Evolutionary conservation across 208 protist genomes (phyloP).

Genomic region (Trypanosoma cruzi): DNA sequence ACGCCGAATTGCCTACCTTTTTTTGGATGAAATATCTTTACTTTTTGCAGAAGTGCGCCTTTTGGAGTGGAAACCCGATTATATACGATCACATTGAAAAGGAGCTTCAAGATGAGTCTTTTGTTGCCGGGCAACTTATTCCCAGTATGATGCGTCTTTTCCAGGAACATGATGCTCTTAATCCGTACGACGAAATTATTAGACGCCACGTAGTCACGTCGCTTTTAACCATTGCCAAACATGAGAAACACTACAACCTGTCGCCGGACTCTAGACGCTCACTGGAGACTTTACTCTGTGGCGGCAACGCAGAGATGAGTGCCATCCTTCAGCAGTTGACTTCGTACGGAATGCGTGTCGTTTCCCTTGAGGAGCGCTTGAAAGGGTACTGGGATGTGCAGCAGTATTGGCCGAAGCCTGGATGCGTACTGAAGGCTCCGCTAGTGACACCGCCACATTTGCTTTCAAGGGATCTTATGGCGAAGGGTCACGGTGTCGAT

Average conservation of each 20-base stretch:
- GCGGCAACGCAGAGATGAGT: slow-evolving; percentile 43
- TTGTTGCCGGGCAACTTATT: slow-evolving; percentile 69
- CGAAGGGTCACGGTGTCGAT: slow-evolving; percentile 8
- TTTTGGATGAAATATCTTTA: slow-evolving; percentile 92
- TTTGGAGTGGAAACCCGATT: slow-evolving; percentile 72
- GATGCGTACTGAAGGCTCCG: slow-evolving; percentile 61
- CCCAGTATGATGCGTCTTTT: slow-evolving; percentile 71
- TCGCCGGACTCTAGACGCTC: slow-evolving; percentile 47
- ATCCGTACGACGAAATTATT: slow-evolving; percentile 43
- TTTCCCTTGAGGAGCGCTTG: slow-evolving; percentile 45
- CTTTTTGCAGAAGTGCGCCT: slow-evolving; percentile 75
- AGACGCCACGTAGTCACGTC: slow-evolving; percentile 56
- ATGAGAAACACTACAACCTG: slow-evolving; percentile 75
- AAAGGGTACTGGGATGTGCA: slow-evolving; percentile 62
- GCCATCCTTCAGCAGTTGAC: slow-evolving; percentile 33
- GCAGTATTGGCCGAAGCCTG: slow-evolving; percentile 79
- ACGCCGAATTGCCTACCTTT: slow-evolving; percentile 72
- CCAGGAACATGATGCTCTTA: slow-evolving; percentile 33
- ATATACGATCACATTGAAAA: slow-evolving; percentile 85
- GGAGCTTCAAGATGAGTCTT: slow-evolving; percentile 78
- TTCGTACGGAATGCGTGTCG: slow-evolving; percentile 14
- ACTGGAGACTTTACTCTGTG: slow-evolving; percentile 40
- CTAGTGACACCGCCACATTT: slow-evolving; percentile 34
- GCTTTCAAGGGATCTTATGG: slow-evolving; percentile 9
- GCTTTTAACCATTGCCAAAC: slow-evolving; percentile 51